phyloP scores from a whole-genome alignment of 805 yeast species.

The Nakazawaea pomicola region DNA sequence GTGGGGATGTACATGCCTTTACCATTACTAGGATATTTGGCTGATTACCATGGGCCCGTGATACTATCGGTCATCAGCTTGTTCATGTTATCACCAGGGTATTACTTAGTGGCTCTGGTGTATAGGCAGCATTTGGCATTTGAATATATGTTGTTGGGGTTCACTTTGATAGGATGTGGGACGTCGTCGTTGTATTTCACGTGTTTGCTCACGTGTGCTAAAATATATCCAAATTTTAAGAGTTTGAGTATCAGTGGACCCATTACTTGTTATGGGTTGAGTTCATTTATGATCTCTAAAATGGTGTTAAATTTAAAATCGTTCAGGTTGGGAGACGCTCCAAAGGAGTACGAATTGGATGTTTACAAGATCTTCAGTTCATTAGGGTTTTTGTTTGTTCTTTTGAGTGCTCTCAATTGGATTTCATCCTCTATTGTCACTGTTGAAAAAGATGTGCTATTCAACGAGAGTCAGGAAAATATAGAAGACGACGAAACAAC shows the following conservation, averaged over 20 bases:
- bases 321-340: constrained; percentile 24
- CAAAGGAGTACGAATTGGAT: constrained; percentile 30
- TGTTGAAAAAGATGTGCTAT: constrained; percentile 45
- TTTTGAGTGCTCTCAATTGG: constrained; percentile 58
- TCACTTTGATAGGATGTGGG: constrained; percentile 61
- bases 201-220: constrained; percentile 75
- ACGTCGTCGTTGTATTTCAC: constrained; percentile 71
- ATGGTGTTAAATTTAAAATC: constrained; percentile 34
- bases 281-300: constrained; percentile 73
- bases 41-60: constrained; percentile 84
- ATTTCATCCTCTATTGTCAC: constrained; percentile 60
- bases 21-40: constrained; percentile 75
- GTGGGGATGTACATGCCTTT: constrained; percentile 82
- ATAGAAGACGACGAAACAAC: constrained; percentile 19
- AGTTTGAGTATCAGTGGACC: constrained; percentile 86
- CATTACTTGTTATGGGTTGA: constrained; percentile 80
- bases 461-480: constrained; percentile 16
- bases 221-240: constrained; percentile 70
- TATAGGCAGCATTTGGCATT: constrained; percentile 25
- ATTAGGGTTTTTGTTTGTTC: constrained; percentile 47
- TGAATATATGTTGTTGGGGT: constrained; percentile 40
- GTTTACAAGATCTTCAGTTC: constrained; percentile 47
- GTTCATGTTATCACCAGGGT: constrained; percentile 63
- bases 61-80: constrained; percentile 58
- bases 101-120: constrained; percentile 42